A percentile compares a stretch with the other conserved stretches of the same genome.
Evolutionary conservation across 371 early-diverging fungal genomes (phyloP).

Genomic region (Mycotypha africana): DNA sequence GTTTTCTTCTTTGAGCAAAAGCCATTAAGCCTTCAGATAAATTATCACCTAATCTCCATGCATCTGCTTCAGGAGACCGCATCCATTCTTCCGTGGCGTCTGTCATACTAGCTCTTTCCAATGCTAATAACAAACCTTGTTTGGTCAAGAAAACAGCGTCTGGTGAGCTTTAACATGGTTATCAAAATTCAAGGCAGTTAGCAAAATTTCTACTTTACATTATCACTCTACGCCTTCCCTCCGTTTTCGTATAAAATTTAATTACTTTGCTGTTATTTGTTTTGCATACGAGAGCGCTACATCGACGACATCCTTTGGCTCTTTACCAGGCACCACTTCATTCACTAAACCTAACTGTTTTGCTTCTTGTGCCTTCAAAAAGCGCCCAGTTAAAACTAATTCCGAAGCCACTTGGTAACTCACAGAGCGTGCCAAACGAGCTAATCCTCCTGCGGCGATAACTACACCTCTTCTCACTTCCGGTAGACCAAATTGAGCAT

Average conservation of each 20-base stretch:
- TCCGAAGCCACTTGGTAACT: constrained; percentile 43
- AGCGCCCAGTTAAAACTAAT: constrained; percentile 42
- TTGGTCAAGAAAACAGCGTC: constrained; percentile 43
- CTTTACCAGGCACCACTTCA: constrained; percentile 32
- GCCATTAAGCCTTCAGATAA: constrained; percentile 36
- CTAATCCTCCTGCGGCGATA: constrained; percentile 41
- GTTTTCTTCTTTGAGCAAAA: constrained; percentile 31
- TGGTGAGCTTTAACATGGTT: constrained; percentile 29
- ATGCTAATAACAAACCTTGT: constrained; percentile 32
- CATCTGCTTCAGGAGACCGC: constrained; percentile 27
- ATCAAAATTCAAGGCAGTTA: no score
- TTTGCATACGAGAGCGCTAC: constrained; percentile 32
- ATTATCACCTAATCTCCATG: constrained; percentile 34
- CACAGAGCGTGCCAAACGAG: constrained; percentile 35
- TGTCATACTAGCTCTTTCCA: constrained; percentile 33
- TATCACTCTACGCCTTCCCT: no score
- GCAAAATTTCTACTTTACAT: no score
- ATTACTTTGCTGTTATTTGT: constrained; percentile 36
- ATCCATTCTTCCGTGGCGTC: constrained; percentile 34
- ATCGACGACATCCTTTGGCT: constrained; percentile 27
- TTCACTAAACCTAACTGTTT: constrained; percentile 43
- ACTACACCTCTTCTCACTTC: constrained; percentile 47
- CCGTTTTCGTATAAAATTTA: neutral
- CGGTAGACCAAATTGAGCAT: constrained; percentile 40
- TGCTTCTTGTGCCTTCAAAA: constrained; percentile 36